These are phyloP conservation scores for Mycena vulgaris DNA, from an alignment of 768 basidiomycete genomes.

Conservation along the genomic window DNA sequence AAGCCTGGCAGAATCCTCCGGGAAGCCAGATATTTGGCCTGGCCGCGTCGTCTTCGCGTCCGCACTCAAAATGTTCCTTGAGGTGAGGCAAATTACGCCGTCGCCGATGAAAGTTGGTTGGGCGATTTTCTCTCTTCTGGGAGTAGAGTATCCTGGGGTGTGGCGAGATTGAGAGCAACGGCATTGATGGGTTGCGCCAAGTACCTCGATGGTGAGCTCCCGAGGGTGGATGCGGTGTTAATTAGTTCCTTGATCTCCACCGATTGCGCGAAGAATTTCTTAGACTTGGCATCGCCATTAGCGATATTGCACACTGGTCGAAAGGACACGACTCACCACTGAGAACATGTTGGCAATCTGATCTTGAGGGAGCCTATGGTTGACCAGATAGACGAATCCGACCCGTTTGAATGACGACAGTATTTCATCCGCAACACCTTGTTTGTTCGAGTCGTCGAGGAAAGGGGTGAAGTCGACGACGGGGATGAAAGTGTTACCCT, in stretches of 20 bases:
- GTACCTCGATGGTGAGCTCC: slow-evolving; percentile 52
- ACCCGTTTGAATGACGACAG: slow-evolving; percentile 47
- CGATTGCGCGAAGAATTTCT: slow-evolving; percentile 48
- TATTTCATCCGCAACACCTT: slow-evolving; percentile 48
- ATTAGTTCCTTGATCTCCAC: slow-evolving; percentile 49
- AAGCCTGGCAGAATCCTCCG: slow-evolving; percentile 68
- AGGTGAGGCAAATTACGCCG: too few species aligned
- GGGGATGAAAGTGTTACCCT: slow-evolving; percentile 6
- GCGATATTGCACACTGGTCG: neutral
- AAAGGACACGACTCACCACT: slow-evolving; percentile 42
- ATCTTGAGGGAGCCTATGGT: slow-evolving; percentile 46
- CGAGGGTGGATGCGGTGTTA: slow-evolving; percentile 52
- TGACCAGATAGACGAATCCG: slow-evolving; percentile 52
- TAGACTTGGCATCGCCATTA: slow-evolving; percentile 41
- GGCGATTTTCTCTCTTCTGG: slow-evolving; percentile 49
- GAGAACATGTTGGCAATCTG: slow-evolving; percentile 49
- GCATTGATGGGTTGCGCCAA: neutral
- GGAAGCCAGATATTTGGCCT: slow-evolving; percentile 75
- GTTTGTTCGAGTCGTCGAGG: slow-evolving; percentile 46
- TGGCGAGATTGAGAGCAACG: too few species aligned
- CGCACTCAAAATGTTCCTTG: too few species aligned
- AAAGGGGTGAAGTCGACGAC: slow-evolving; percentile 49
- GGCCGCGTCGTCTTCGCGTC: slow-evolving; percentile 57
- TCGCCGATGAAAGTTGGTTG: too few species aligned
- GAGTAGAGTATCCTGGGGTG: slow-evolving; percentile 48